phyloP scores from a whole-genome alignment of 129 eudicot species.

The Tagetes patula region DNA sequence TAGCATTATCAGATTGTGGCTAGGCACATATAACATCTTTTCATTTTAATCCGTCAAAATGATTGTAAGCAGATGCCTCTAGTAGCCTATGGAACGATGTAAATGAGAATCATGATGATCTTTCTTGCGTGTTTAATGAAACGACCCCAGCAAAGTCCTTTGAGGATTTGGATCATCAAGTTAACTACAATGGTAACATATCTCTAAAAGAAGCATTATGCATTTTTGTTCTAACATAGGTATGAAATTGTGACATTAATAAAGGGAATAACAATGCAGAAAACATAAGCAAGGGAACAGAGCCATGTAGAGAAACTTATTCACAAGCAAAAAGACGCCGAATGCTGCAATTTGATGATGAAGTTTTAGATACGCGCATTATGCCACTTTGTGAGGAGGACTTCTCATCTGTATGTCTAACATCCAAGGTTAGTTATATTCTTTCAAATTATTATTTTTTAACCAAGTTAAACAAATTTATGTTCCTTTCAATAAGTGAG shows the following conservation, averaged over 20 bases:
- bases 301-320: slow-evolving; percentile 40
- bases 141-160: slow-evolving; percentile 84
- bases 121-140: slow-evolving; percentile 57
- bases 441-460: background rate
- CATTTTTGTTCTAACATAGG: background rate
- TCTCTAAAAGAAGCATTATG: background rate
- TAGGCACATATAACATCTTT: background rate
- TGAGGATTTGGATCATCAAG: slow-evolving; percentile 64
- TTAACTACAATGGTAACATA: slow-evolving; percentile 30
- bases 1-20: background rate
- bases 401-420: slow-evolving; percentile 47
- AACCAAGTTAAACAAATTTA: background rate
- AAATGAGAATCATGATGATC: slow-evolving; percentile 47
- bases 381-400: slow-evolving; percentile 51
- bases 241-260: slow-evolving; percentile 25
- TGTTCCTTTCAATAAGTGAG: slow-evolving; percentile 5
- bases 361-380: slow-evolving; percentile 40
- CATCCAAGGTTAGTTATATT: slow-evolving; percentile 59
- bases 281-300: slow-evolving; percentile 44
- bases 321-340: slow-evolving; percentile 85
- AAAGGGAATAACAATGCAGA: slow-evolving; percentile 39
- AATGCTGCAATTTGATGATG: slow-evolving; percentile 67
- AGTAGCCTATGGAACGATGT: slow-evolving; percentile 46
- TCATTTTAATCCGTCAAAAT: slow-evolving; percentile 22
- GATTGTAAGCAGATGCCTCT: slow-evolving; percentile 44